Conservation (phyloP, 2,329 filamentous ascomycete species). For the Phialophora verrucosa region DNA sequence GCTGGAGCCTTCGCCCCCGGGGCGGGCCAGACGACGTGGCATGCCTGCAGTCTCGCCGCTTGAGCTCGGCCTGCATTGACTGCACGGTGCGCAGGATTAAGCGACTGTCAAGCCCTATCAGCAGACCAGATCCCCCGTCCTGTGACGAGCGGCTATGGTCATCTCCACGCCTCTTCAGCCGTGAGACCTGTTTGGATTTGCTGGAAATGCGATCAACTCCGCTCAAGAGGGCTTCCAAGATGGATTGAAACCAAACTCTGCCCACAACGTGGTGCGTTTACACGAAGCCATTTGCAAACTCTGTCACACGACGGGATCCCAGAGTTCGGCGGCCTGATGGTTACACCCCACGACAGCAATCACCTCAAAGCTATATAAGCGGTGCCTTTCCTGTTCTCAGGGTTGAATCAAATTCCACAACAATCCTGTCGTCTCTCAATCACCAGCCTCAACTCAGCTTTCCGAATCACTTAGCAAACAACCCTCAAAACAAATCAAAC, state of each 20-base stretch:
- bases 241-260: neutral
- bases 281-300: neutral
- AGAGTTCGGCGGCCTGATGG: neutral
- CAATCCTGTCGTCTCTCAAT: neutral
- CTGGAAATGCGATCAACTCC: neutral
- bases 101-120: conserved; percentile 1
- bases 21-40: conserved; percentile 7
- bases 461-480: neutral
- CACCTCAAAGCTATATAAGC: neutral
- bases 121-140: neutral
- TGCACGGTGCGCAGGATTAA: neutral
- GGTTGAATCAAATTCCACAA: neutral
- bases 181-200: neutral
- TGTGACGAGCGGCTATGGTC: neutral
- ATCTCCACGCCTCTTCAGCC: neutral
- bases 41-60: conserved; percentile 8
- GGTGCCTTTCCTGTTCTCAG: neutral
- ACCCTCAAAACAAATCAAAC: neutral
- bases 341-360: neutral
- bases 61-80: neutral
- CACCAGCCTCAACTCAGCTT: neutral
- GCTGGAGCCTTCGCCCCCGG: neutral
- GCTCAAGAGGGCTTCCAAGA: neutral
- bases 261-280: neutral
- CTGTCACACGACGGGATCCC: neutral